These are phyloP conservation scores for Saccharum officinarum DNA, from an alignment of 176 grass and related monocot genomes.

Conservation along the genomic window DNA sequence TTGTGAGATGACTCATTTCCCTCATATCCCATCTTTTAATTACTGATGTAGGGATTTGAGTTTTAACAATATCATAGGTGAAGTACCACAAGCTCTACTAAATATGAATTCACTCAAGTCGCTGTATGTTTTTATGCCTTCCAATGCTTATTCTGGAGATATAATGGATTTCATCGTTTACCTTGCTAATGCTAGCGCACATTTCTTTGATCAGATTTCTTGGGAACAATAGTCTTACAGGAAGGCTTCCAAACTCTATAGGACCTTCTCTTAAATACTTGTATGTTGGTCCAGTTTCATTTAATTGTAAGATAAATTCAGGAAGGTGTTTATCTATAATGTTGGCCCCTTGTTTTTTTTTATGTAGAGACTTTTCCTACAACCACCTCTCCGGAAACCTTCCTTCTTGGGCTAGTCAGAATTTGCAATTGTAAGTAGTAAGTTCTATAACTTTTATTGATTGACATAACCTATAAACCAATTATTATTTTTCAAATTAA, in stretches of 20 bases:
- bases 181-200: background rate
- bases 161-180: background rate
- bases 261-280: constrained; percentile 35
- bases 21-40: background rate
- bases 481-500: background rate
- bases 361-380: background rate
- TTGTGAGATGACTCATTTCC: background rate
- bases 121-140: constrained; percentile 50
- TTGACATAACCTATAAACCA: no score
- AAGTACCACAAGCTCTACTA: constrained; percentile 55
- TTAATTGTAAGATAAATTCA: background rate
- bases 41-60: constrained; percentile 36
- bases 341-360: background rate
- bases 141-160: background rate
- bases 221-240: constrained; percentile 73
- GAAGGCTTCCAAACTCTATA: constrained; percentile 60
- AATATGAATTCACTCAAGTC: constrained; percentile 35
- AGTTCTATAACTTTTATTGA: background rate
- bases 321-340: background rate
- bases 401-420: background rate
- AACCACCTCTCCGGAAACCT: background rate
- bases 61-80: constrained; percentile 40
- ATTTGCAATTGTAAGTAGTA: background rate
- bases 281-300: constrained; percentile 34
- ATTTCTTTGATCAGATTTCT: constrained; percentile 61